Percentiles rank a stretch among this genome's conserved stretches.
These are phyloP conservation scores for Aureobasidium melanogenum DNA, from an alignment of 2,329 filamentous ascomycete genomes.

Conservation along the genomic window DNA sequence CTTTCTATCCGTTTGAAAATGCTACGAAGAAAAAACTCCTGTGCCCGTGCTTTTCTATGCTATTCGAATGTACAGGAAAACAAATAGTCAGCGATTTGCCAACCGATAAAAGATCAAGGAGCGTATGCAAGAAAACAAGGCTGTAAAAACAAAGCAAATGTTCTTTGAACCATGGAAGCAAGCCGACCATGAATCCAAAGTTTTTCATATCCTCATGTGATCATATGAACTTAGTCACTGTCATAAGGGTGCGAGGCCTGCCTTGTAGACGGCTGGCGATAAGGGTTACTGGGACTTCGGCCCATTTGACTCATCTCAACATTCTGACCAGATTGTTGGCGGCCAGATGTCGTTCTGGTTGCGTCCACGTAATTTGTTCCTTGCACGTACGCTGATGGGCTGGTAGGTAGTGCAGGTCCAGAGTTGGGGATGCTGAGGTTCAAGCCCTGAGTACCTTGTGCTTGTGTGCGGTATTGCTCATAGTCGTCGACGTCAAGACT, in stretches of 20 bases:
- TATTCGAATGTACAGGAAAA: neutral
- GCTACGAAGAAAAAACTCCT: neutral
- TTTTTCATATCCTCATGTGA: neutral
- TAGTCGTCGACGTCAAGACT: constrained; percentile 8
- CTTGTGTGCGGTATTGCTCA: constrained; percentile 8
- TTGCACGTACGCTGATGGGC: constrained; percentile 9
- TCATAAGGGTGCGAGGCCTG: neutral
- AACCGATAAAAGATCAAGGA: neutral
- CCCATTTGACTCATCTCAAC: constrained; percentile 19
- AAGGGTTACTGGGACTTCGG: constrained; percentile 20
- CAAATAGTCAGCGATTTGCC: neutral
- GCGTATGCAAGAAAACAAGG: neutral
- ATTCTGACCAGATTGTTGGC: constrained; percentile 10
- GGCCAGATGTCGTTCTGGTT: neutral
- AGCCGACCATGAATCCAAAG: neutral
- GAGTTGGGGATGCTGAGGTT: constrained; percentile 4
- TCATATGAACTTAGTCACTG: neutral
- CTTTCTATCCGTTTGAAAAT: neutral
- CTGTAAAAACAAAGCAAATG: neutral
- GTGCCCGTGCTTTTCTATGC: neutral
- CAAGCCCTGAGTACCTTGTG: neutral
- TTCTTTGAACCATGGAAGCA: no score
- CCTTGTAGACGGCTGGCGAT: constrained; percentile 5
- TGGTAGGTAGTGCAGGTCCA: constrained; percentile 8
- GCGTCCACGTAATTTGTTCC: constrained; percentile 1